phyloP scores from a whole-genome alignment of 345 rosid species.

The Draba incana region DNA sequence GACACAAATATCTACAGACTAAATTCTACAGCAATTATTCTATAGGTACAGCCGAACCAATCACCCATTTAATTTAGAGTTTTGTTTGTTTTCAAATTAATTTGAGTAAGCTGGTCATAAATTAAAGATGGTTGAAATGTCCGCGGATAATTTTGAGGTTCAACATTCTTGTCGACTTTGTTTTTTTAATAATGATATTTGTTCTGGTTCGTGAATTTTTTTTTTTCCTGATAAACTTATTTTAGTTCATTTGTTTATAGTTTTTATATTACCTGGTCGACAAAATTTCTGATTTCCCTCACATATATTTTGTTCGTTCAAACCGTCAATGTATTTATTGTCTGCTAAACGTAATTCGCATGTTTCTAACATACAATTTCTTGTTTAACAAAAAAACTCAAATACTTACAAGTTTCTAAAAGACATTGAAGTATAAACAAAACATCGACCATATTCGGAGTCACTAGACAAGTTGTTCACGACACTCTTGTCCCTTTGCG shows the following conservation, averaged over 20 bases:
- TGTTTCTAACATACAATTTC: constrained; percentile 18
- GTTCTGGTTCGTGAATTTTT: neutral
- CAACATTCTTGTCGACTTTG: neutral
- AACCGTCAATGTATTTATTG: neutral
- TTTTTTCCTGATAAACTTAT: neutral
- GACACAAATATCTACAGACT: no score
- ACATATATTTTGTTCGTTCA: constrained; percentile 8
- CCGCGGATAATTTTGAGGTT: neutral
- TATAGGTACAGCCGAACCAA: no score
- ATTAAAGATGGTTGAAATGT: constrained; percentile 31
- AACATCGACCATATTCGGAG: constrained; percentile 19
- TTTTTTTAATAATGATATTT: neutral
- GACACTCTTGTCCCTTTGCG: constrained; percentile 42
- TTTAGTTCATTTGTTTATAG: neutral
- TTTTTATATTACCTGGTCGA: neutral
- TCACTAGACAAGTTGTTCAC: constrained; percentile 39
- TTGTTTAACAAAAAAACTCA: neutral
- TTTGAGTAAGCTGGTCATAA: neutral
- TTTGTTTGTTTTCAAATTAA: neutral
- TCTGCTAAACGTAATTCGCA: constrained; percentile 22
- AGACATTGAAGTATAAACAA: constrained; percentile 28
- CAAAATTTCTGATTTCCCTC: neutral
- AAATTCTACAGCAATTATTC: no score
- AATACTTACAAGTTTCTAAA: constrained; percentile 2
- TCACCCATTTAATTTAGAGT: neutral